These are phyloP conservation scores for Pseudocercospora crystallina DNA, from an alignment of 2,329 filamentous ascomycete genomes.

Conservation along the genomic window DNA sequence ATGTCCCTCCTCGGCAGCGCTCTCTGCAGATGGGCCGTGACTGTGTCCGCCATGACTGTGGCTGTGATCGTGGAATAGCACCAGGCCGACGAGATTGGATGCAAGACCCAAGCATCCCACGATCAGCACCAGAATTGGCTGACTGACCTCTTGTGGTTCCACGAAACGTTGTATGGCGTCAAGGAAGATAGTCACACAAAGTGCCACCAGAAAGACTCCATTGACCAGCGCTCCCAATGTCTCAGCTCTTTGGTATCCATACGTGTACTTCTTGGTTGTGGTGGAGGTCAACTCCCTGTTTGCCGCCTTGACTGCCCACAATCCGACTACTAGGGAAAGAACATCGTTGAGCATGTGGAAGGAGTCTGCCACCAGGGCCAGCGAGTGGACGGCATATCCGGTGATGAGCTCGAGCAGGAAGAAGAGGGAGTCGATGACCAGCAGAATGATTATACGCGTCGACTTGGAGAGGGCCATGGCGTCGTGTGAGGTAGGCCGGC, in stretches of 20 bases:
- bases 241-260: slow-evolving; percentile 96
- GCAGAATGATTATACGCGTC: slow-evolving; percentile 86
- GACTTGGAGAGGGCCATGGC: slow-evolving; percentile 88
- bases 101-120: slow-evolving; percentile 83
- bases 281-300: slow-evolving; percentile 61
- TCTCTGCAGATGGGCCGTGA: slow-evolving; percentile 45
- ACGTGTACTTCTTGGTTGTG: slow-evolving; percentile 76
- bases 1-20: slow-evolving; percentile 55
- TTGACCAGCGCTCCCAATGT: slow-evolving; percentile 96
- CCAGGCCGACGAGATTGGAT: slow-evolving; percentile 85
- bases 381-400: slow-evolving; percentile 83
- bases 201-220: slow-evolving; percentile 92
- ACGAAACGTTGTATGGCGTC: slow-evolving; percentile 91
- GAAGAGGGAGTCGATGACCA: slow-evolving; percentile 84
- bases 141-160: slow-evolving; percentile 81
- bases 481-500: slow-evolving; percentile 2
- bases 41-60: slow-evolving; percentile 69
- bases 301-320: slow-evolving; percentile 93
- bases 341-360: slow-evolving; percentile 99
- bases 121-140: slow-evolving; percentile 82
- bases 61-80: slow-evolving; percentile 90
- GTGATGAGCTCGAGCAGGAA: slow-evolving; percentile 85
- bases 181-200: slow-evolving; percentile 94
- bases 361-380: slow-evolving; percentile 92
- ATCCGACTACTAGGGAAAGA: slow-evolving; percentile 83